phyloP scores from a whole-genome alignment of 257 asterid species.

The Solanum pinnatisectum region DNA sequence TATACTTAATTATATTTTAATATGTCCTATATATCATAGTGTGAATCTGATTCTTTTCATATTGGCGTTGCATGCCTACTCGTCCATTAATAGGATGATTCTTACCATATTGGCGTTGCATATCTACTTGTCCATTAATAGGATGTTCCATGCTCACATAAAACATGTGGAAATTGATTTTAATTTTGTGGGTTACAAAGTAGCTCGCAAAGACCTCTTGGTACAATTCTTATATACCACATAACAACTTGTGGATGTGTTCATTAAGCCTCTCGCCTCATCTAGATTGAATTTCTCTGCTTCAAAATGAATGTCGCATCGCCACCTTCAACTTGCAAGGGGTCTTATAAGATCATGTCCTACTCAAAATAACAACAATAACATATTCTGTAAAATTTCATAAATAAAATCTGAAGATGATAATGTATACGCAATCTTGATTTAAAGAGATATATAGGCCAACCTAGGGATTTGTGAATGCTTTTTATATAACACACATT shows the following conservation, averaged over 20 bases:
- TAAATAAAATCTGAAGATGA: neutral
- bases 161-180: no score
- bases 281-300: neutral
- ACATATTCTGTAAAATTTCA: rapidly evolving
- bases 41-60: neutral
- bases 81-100: neutral
- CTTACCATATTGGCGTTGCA: neutral
- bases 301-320: neutral
- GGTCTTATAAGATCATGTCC: no score
- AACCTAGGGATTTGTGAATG: conserved; percentile 20
- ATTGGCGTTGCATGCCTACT: no score
- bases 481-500: neutral
- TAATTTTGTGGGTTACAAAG: neutral
- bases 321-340: neutral
- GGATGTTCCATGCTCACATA: neutral
- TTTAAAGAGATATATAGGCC: neutral
- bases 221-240: neutral
- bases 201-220: neutral
- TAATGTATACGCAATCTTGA: neutral
- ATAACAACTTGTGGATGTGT: neutral
- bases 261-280: neutral
- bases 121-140: neutral
- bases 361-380: no score
- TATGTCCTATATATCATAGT: neutral
- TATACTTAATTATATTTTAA: neutral